Evolutionary conservation across 495 filamentous ascomycete genomes (phyloP).

Genomic region (Halenospora varia): DNA sequence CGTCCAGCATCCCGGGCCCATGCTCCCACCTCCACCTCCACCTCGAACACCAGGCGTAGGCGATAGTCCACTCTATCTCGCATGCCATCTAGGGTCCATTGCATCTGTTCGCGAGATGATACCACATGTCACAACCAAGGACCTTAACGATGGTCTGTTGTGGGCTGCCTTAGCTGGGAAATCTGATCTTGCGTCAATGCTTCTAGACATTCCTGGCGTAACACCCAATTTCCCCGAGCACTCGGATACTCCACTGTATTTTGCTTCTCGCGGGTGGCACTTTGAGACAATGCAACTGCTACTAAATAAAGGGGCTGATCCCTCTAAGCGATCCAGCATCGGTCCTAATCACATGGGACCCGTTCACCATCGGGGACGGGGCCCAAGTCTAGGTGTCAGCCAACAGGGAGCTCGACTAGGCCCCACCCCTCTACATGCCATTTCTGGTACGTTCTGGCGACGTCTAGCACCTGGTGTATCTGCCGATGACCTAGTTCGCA

Average conservation of each 20-base stretch:
- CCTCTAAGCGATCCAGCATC: constrained; percentile 3
- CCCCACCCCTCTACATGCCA: constrained; percentile 13
- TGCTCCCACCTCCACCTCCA: not conserved
- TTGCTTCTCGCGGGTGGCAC: constrained; percentile 10
- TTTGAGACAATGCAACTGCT: constrained; percentile 5
- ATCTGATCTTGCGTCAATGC: constrained; percentile 13
- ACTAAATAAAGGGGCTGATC: constrained; percentile 13
- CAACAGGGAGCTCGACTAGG: no score
- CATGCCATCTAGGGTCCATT: constrained; percentile 22
- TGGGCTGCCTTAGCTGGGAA: constrained; percentile 21
- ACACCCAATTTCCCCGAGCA: not conserved
- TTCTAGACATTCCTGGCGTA: constrained; percentile 15
- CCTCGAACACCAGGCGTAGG: constrained; percentile 9
- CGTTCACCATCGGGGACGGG: no score
- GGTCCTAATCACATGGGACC: no score
- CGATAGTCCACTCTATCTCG: constrained; percentile 23
- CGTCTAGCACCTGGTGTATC: not conserved
- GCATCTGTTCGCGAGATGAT: constrained; percentile 26
- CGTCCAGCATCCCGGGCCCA: not conserved
- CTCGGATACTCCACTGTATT: constrained; percentile 25
- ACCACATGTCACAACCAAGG: constrained; percentile 13
- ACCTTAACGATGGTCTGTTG: constrained; percentile 14
- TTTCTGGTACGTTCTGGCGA: not conserved
- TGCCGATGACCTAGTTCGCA: constrained; percentile 1
- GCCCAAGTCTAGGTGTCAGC: no score